A percentile compares a stretch with the other conserved stretches of the same genome.
Conservation (phyloP, 257 asterid genomes). For the Anisodus tanguticus region DNA sequence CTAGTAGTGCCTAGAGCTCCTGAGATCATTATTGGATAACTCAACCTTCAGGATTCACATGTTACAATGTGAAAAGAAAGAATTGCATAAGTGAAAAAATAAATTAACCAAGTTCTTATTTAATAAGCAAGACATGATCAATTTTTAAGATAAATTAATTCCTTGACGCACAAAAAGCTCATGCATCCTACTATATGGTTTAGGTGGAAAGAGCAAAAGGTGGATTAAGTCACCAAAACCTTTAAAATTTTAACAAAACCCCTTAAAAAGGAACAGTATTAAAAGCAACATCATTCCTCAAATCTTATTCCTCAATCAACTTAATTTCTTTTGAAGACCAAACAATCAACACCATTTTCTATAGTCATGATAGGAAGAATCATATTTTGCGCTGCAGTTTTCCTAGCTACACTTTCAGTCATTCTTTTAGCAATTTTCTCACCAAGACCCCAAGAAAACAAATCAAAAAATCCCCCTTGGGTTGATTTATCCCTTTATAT, state of each 20-base stretch:
- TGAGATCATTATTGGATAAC: background rate
- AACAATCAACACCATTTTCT: background rate
- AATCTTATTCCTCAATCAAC: slow-evolving; percentile 28
- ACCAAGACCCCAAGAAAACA: slow-evolving; percentile 55
- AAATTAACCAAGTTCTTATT: background rate
- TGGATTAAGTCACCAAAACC: slow-evolving; percentile 68
- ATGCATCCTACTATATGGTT: slow-evolving; percentile 11
- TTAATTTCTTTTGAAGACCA: background rate
- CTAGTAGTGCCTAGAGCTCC: background rate
- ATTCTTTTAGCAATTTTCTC: slow-evolving; percentile 69
- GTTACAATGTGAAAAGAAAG: background rate
- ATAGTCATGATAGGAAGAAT: slow-evolving; percentile 58
- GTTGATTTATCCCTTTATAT: slow-evolving; percentile 64
- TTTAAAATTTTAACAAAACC: slow-evolving; percentile 41
- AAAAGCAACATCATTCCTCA: slow-evolving; percentile 37
- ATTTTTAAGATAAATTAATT: background rate
- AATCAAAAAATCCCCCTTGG: slow-evolving; percentile 36
- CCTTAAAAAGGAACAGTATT: slow-evolving; percentile 42
- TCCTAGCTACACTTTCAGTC: slow-evolving; percentile 67
- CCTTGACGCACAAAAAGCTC: background rate
- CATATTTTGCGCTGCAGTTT: slow-evolving; percentile 68
- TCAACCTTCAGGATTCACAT: background rate
- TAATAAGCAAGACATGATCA: background rate
- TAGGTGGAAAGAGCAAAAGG: slow-evolving; percentile 30
- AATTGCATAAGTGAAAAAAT: background rate